phyloP scores from a whole-genome alignment of 805 yeast species.

The Cyberlindnera misumaiensis region DNA sequence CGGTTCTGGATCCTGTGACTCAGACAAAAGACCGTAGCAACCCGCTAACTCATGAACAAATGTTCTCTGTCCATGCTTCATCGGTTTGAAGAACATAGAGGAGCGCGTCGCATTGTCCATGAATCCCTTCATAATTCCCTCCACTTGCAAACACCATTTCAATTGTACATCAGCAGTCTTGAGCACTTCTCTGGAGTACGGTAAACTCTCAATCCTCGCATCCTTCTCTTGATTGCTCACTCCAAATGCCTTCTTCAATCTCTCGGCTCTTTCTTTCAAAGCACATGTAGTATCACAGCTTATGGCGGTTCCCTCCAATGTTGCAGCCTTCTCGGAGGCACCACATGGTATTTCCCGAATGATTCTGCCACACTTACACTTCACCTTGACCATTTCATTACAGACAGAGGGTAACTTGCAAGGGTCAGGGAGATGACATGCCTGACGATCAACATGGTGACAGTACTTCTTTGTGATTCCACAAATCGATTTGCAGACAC shows the following conservation, averaged over 20 bases:
- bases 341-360: slow-evolving; percentile 48
- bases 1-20: slow-evolving; percentile 81
- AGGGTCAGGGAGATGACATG: slow-evolving; percentile 55
- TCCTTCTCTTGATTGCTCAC: slow-evolving; percentile 7
- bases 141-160: slow-evolving; percentile 65
- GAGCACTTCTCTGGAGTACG: slow-evolving; percentile 19
- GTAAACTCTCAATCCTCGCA: slow-evolving; percentile 12
- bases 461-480: slow-evolving; percentile 45
- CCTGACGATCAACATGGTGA: slow-evolving; percentile 57
- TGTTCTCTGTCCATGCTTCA: slow-evolving; percentile 60
- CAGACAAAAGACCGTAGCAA: slow-evolving; percentile 51
- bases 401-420: slow-evolving; percentile 50
- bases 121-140: slow-evolving; percentile 43
- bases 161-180: slow-evolving; percentile 34
- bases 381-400: slow-evolving; percentile 38
- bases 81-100: slow-evolving; percentile 61
- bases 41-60: slow-evolving; percentile 66
- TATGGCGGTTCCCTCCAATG: slow-evolving; percentile 31
- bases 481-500: slow-evolving; percentile 62
- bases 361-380: slow-evolving; percentile 62
- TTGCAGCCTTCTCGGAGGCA: slow-evolving; percentile 30
- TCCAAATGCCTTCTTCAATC: slow-evolving; percentile 59
- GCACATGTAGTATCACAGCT: slow-evolving; percentile 72
- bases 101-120: slow-evolving; percentile 32
- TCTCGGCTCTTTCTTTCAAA: slow-evolving; percentile 48